Evolutionary conservation across 371 early-diverging fungal genomes (phyloP).

Genomic region (Rhizopus arrhizus): DNA sequence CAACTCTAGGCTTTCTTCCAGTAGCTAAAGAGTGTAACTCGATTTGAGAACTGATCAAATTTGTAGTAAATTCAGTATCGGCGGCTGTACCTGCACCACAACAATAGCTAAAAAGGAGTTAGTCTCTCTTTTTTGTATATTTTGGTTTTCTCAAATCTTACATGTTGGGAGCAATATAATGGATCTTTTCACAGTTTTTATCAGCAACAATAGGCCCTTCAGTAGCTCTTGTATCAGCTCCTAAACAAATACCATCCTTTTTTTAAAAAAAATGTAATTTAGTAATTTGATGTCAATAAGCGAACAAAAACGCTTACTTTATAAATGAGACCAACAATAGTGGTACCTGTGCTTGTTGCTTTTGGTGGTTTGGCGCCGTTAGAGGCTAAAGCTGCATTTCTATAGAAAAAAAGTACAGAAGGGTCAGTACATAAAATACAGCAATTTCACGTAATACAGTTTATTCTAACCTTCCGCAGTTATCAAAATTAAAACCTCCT

Average conservation of each 20-base stretch:
- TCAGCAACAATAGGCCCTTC: conserved; percentile 98
- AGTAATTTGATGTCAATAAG: background rate
- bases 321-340: conserved; percentile 94
- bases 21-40: conserved; percentile 92
- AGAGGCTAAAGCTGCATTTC: conserved; percentile 76
- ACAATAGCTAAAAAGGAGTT: conserved; percentile 71
- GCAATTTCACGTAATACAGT: conserved; percentile 4
- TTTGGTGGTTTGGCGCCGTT: conserved; percentile 85
- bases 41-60: conserved; percentile 90
- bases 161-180: conserved; percentile 98
- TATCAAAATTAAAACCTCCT: conserved; percentile 86
- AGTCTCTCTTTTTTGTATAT: background rate
- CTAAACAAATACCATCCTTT: conserved; percentile 94
- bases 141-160: conserved; percentile 18
- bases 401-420: conserved; percentile 15
- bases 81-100: conserved; percentile 99
- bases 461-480: conserved; percentile 66
- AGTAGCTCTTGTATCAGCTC: conserved; percentile 99
- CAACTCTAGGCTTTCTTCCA: conserved; percentile 87
- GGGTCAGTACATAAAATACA: background rate
- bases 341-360: conserved; percentile 98
- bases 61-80: conserved; percentile 97
- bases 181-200: conserved; percentile 99
- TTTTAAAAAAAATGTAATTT: background rate
- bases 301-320: conserved; percentile 58